Base-by-base conservation (phyloP, 2,329 filamentous ascomycete genomes). In the Colletotrichum spaethianum region DNA sequence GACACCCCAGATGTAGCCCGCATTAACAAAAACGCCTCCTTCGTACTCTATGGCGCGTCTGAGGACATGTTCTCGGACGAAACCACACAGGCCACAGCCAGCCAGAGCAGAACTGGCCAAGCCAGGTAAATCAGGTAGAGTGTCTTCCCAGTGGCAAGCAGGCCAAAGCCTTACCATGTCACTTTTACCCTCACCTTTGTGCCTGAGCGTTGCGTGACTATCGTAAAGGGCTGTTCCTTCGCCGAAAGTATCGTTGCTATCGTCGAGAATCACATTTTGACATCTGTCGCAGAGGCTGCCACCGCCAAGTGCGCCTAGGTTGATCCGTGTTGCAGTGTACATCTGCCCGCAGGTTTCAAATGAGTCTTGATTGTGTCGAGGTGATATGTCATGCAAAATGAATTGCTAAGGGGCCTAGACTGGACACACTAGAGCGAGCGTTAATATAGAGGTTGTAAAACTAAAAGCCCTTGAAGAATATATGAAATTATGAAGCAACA, bases 1-100 rank as follows among this genome's bases (percentile, higher is more conserved):
- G 1, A 14, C 63, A 4, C 42, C 63, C 63, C 63, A 66, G 5
- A 50, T 14, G 55, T 66, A 66, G 1, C 53, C 53, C 1, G 40
- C 63, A 28, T 23, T 40, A 0, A 66, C 31, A 18, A 18, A 38
- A 6, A 66, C 42, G 5, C 50, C 33, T 33, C 63, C 42, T 8
- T 5, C 4, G 23, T 52, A 50, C 12, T 4, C 8, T 23, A 60
- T 18, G 11, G 14, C 23, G 2, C 63, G 40, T 4, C 20, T n/a
- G 3, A 50, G 42, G 1, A 66, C 4, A 2, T 38, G 28, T 26
- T 50, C 31, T 40, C 63, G 63, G 2, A 66, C 2, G n/a, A 66
- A 66, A 1, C 11, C 44, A 18, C 63, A 60, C n/a, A 66, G n/a
- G 3, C 42, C 11, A 4, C 63, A 66, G 2, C 63, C 63, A 2